These are phyloP conservation scores for Dendryphion nanum DNA, from an alignment of 2,329 filamentous ascomycete genomes.

Conservation along the genomic window DNA sequence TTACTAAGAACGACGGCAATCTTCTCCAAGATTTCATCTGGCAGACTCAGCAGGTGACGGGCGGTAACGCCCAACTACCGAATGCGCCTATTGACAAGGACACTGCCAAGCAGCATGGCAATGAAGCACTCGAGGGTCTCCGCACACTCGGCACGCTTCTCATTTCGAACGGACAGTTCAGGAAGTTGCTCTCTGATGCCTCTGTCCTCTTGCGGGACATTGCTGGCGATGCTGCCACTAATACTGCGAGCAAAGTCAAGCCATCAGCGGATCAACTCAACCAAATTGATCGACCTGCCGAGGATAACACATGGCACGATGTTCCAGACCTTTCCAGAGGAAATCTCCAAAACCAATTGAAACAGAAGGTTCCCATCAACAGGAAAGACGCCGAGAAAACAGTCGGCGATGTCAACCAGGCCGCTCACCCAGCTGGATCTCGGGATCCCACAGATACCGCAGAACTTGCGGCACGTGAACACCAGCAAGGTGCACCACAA, in stretches of 20 bases:
- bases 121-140: constrained; percentile 79
- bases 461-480: constrained; percentile 50
- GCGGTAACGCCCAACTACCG: constrained; percentile 61
- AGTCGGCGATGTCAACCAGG: constrained; percentile 56
- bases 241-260: constrained; percentile 71
- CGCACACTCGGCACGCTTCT: constrained; percentile 84
- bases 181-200: constrained; percentile 82
- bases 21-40: constrained; percentile 96
- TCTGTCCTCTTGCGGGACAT: constrained; percentile 82
- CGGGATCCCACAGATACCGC: constrained; percentile 57
- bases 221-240: constrained; percentile 82
- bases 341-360: constrained; percentile 66
- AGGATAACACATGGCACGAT: constrained; percentile 93
- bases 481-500: constrained; percentile 46
- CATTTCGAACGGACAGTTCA: constrained; percentile 94
- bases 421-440: constrained; percentile 56
- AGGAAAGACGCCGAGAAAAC: constrained; percentile 59
- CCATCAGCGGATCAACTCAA: constrained; percentile 74
- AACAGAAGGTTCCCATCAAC: constrained; percentile 54
- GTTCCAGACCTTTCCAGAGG: constrained; percentile 72
- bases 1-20: constrained; percentile 95
- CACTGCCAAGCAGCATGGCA: constrained; percentile 75
- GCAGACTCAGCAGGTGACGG: constrained; percentile 76
- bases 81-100: constrained; percentile 71
- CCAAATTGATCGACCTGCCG: constrained; percentile 79